These are phyloP conservation scores for Vachellia pachyceras DNA, from an alignment of 306 rosid genomes.

Conservation along the genomic window DNA sequence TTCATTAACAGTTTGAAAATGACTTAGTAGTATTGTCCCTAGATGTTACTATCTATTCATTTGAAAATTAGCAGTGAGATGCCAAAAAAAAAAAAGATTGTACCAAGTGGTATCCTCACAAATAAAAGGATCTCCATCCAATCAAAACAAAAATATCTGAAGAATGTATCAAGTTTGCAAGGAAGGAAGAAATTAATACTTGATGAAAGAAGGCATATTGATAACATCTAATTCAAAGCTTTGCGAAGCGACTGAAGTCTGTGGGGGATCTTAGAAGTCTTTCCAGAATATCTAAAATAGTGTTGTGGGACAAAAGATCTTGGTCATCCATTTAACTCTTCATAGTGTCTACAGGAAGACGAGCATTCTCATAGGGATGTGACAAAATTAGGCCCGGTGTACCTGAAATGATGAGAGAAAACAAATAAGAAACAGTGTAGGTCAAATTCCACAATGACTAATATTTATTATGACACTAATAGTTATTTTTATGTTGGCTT, in stretches of 20 bases:
- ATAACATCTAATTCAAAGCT: not conserved
- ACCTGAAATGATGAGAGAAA: not conserved
- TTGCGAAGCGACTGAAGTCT: not conserved
- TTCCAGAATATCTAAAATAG: not conserved
- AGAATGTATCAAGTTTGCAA: not conserved
- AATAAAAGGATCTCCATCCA: not conserved
- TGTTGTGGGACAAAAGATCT: not conserved
- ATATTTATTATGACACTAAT: not conserved
- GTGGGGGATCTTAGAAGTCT: not conserved
- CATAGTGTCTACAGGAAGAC: not conserved
- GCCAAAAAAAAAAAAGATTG: not conserved
- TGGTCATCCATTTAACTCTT: not conserved
- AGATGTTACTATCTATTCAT: not conserved
- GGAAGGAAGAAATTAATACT: not conserved
- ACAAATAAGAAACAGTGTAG: not conserved
- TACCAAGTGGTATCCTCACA: not conserved
- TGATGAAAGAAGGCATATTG: not conserved
- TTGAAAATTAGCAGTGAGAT: not conserved
- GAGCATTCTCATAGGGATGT: not conserved
- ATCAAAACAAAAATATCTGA: not conserved
- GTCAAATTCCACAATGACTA: not conserved
- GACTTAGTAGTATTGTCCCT: not conserved
- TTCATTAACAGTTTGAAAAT: too few species aligned
- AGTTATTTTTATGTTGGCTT: not conserved
- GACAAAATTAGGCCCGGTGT: not conserved